Conservation (phyloP, 805 yeast genomes). For the Cyberlindnera misumaiensis region DNA sequence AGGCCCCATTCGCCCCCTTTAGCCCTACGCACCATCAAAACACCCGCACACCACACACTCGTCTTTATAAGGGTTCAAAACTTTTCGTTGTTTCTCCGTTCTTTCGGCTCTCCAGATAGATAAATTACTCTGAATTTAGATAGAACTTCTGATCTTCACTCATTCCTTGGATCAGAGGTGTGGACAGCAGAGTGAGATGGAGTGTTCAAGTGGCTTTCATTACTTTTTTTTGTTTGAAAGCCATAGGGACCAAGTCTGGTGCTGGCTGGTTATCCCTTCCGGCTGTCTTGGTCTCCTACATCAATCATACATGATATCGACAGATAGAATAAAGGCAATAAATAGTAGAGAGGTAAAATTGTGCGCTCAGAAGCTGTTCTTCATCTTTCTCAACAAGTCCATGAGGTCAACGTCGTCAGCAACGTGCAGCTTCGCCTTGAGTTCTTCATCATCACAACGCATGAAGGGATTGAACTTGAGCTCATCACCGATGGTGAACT, state of each 20-base stretch:
- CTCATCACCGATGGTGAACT: conserved; percentile 81
- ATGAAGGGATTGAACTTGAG: conserved; percentile 81
- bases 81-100: neutral
- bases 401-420: conserved; percentile 49
- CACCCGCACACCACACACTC: conserved; percentile 2
- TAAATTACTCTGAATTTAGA: conserved; percentile 31
- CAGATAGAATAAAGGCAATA: neutral
- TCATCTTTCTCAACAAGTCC: conserved; percentile 68
- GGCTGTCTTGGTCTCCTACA: conserved; percentile 4
- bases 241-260: too few relatives aligned
- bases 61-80: neutral
- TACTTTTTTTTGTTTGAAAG: too few relatives aligned
- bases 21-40: too few relatives aligned
- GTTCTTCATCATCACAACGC: conserved; percentile 60
- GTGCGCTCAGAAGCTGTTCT: conserved; percentile 39
- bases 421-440: conserved; percentile 53
- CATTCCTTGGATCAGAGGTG: conserved; percentile 30
- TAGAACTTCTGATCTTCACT: conserved; percentile 32
- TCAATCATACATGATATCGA: neutral
- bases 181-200: conserved; percentile 46
- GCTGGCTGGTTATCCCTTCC: neutral
- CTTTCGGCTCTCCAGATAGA: conserved; percentile 23
- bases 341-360: neutral
- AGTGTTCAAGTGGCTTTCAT: conserved; percentile 12
- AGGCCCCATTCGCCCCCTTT: neutral